Base-by-base conservation (phyloP, 2,329 filamentous ascomycete genomes). In the Stagonosporopsis tanaceti region DNA sequence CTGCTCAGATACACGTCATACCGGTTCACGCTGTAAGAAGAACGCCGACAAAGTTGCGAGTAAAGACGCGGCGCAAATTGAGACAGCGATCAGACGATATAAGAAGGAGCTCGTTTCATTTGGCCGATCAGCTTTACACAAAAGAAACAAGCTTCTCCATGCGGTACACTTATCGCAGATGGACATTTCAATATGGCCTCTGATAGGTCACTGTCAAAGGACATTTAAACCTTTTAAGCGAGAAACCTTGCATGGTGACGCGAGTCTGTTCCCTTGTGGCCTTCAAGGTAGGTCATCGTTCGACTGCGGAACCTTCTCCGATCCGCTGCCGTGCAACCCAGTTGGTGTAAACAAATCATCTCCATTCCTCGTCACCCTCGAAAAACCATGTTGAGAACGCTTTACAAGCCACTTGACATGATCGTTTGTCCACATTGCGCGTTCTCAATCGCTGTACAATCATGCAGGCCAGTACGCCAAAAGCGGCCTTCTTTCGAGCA, bases 1-100 rank as follows among this genome's bases (percentile, higher is more conserved):
- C 46, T 68, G 12, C 9, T 60, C 2, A 66, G 68, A 12, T 70
- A 68, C 37, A 53, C 41, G 4, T 57, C 62, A 11, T 69, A 69
- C 32, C 57, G 61, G 8, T 65, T 64, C 25, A 64, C 62, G 8
- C 44, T 71, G 7, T 32, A 47, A 7, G 27, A 45, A 24, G n/a
- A 37, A 20, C 8, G 22, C n/a, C 6, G 9, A 46, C 4, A 35
- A 24, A 27, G 34, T 50, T n/a, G 30, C 53, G 15, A 17, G 34
- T 24, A 51, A 25, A 22, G 20, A 41, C 6, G 30, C 30, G 9
- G 25, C 9, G 3, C 28, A 47, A 6, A 47, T 47, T 12, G 47
- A 52, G 24, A 15, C 15, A 14, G 28, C 42, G 28, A 6, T 15
- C 7, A 9, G 17, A 42, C n/a, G n/a, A n/a, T n/a, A 20, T 20